These are phyloP conservation scores for Nemania abortiva DNA, from an alignment of 2,329 filamentous ascomycete genomes.

Conservation along the genomic window DNA sequence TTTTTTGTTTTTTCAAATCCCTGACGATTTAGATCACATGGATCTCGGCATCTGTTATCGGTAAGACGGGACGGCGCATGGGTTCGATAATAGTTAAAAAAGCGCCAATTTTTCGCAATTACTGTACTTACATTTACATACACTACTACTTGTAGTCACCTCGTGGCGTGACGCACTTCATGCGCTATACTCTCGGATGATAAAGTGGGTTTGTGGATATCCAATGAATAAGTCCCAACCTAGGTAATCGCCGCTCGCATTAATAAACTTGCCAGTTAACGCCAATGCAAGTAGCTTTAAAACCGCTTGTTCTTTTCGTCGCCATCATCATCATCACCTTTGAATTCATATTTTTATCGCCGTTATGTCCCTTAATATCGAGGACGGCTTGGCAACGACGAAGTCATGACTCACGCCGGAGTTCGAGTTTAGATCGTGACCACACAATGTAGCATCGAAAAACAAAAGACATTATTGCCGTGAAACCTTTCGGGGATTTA, in stretches of 20 bases:
- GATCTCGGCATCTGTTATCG: background rate
- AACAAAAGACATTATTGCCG: background rate
- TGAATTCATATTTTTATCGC: conserved; percentile 15
- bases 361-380: conserved; percentile 33
- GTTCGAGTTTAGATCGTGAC: background rate
- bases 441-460: background rate
- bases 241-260: conserved; percentile 6
- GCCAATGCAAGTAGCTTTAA: background rate
- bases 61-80: background rate
- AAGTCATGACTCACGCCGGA: conserved; percentile 1
- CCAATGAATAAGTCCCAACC: background rate
- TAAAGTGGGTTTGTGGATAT: background rate
- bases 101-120: background rate
- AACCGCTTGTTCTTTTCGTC: background rate
- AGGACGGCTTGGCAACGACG: background rate
- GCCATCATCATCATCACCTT: background rate
- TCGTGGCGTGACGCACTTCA: background rate
- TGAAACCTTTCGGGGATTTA: background rate
- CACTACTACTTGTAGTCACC: background rate
- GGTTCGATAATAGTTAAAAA: background rate
- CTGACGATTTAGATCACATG: background rate
- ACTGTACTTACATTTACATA: background rate
- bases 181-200: background rate
- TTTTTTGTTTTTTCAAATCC: background rate
- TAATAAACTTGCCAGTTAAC: conserved; percentile 11